Percentiles rank a stretch among this genome's conserved stretches.
These are phyloP conservation scores for Lunularia cruciata DNA, from an alignment of 225 moss, liverwort and hornwort species.

Conservation along the genomic window DNA sequence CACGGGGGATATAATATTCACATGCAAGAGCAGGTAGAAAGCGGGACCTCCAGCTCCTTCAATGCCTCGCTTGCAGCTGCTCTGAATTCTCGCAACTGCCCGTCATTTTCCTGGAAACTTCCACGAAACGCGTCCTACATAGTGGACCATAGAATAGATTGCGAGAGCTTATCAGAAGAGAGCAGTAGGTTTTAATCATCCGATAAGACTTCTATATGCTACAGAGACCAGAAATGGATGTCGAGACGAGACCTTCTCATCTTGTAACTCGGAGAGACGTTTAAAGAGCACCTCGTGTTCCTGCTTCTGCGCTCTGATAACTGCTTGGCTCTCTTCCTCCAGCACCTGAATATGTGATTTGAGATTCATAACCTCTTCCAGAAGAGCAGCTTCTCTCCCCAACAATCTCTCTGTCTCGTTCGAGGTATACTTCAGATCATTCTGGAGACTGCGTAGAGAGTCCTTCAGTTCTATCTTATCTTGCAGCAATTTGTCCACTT, in stretches of 20 bases:
- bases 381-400: conserved; percentile 41
- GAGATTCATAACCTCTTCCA: conserved; percentile 43
- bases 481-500: conserved; percentile 32
- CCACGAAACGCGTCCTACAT: conserved; percentile 47
- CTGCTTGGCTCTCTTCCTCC: conserved; percentile 51
- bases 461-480: conserved; percentile 28
- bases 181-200: no score
- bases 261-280: conserved; percentile 23
- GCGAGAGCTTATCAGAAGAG: no score
- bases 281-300: conserved; percentile 18
- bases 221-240: not conserved
- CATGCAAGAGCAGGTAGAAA: not conserved
- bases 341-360: conserved; percentile 44
- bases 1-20: not conserved
- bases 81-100: conserved; percentile 46
- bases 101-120: conserved; percentile 42
- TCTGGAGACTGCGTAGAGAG: conserved; percentile 20
- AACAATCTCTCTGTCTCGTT: conserved; percentile 29
- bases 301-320: conserved; percentile 29
- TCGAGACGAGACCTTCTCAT: conserved; percentile 39
- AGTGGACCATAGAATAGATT: not conserved
- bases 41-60: conserved; percentile 57
- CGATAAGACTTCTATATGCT: no score
- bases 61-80: conserved; percentile 41
- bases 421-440: conserved; percentile 8